phyloP scores from a whole-genome alignment of 2,329 filamentous ascomycete genomes.

The Microdochium paspali region DNA sequence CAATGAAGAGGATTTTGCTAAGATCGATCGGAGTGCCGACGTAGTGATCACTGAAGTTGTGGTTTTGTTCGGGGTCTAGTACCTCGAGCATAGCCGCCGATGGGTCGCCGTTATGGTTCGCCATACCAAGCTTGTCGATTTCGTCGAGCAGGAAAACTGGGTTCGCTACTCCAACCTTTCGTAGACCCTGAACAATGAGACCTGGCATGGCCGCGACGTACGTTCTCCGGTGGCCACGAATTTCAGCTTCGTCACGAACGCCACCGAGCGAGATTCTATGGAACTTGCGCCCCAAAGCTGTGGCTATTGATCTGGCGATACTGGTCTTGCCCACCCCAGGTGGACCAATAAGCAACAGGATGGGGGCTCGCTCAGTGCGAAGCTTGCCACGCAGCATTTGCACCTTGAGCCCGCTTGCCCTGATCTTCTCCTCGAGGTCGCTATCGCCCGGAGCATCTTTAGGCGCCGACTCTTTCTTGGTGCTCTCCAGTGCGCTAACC shows the following conservation, averaged over 20 bases:
- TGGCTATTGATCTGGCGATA: constrained; percentile 84
- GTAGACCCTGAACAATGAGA: constrained; percentile 82
- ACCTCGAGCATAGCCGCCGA: constrained; percentile 98
- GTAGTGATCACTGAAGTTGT: constrained; percentile 92
- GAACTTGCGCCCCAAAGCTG: constrained; percentile 87
- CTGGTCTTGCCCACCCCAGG: constrained; percentile 96
- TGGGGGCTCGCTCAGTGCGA: constrained; percentile 91
- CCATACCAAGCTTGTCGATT: constrained; percentile 90
- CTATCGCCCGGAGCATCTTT: constrained; percentile 21
- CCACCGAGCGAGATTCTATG: constrained; percentile 94
- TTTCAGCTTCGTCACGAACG: constrained; percentile 93
- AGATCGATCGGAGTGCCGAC: constrained; percentile 92
- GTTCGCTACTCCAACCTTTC: constrained; percentile 92
- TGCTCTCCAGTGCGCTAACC: constrained; percentile 31
- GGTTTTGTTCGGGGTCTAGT: constrained; percentile 92
- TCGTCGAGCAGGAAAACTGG: constrained; percentile 94
- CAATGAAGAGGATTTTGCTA: constrained; percentile 94
- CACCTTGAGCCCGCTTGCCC: constrained; percentile 51
- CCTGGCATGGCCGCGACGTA: constrained; percentile 99
- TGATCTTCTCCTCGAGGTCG: constrained; percentile 27
- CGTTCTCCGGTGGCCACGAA: constrained; percentile 85
- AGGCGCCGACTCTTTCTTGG: constrained; percentile 20
- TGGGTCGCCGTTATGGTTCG: constrained; percentile 90
- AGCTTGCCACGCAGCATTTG: constrained; percentile 71
- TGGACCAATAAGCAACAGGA: constrained; percentile 84